Evolutionary conservation across 306 rosid species (phyloP), one percentile per base, ranked within the genome.

Genomic region (Fragaria ananassa): DNA sequence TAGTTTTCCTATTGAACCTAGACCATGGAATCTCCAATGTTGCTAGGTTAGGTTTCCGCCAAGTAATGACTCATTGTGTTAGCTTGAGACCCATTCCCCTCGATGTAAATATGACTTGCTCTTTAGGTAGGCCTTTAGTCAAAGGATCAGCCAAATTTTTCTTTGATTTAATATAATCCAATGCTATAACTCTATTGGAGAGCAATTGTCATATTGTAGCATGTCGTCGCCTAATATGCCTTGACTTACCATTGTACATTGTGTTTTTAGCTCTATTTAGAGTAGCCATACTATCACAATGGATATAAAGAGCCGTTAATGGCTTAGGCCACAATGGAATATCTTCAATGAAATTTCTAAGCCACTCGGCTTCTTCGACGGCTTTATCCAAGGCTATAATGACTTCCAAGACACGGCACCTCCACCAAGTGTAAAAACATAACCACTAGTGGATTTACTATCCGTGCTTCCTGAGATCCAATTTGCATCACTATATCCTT

Each of bases 401-500:
- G 42, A 46, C 6, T 69, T 69, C 58, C 74, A 69, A 13, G 57
- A 63, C 2, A 46, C 18, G 4, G 2, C 29, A 44, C 45, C 78
- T 21, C 58, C 45, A 37, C 46, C 29, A 21, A 74, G 45, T 12
- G 70, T 61, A 35, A 74, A 74, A 3, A 46, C 34, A 18, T 74
- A 74, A 5, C 29, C 78, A 74, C 60, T 61, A 0, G 46, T 58
- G 4, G 58, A 62, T 17, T 75, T 75, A 25, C 44, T 13, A 1
- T 63, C 39, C 21, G 2, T 45, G 1, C 1, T 46, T 0, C 4
- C 0, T 0, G 17, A 47, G 3, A 76, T 76, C 27, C 51, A 73
- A 50, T 49, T 64, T 5, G 39, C 53, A 76, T 65, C 72, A 2
- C 50, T 31, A 21, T 75, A 76, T 35, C 79, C 35, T 35, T 65